Conservation (phyloP, 176 grass and related monocot genomes). For the Miscanthus lutarioriparius region DNA sequence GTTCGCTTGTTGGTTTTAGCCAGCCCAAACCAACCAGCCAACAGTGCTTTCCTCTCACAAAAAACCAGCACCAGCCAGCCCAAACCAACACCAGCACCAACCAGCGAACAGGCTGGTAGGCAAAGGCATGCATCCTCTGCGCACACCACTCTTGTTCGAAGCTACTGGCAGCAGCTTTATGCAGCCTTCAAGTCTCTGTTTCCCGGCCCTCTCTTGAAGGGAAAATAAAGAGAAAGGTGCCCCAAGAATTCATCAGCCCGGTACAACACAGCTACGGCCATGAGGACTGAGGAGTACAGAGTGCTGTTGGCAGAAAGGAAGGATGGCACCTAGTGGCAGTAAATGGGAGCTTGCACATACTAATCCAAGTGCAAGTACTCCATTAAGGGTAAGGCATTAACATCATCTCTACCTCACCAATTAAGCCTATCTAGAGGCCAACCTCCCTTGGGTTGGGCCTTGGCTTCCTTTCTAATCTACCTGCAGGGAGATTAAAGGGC, state of each 20-base stretch:
- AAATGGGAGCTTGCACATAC: not conserved
- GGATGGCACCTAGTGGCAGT: not conserved
- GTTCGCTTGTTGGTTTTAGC: no score
- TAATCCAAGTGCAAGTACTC: not conserved
- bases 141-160: constrained; percentile 14
- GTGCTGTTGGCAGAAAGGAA: not conserved
- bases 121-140: not conserved
- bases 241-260: not conserved
- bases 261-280: not conserved
- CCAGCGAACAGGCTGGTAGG: no score
- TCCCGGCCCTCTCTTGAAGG: not conserved
- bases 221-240: not conserved
- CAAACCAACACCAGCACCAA: no score
- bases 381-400: not conserved
- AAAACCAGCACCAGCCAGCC: no score
- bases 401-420: not conserved
- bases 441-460: no score
- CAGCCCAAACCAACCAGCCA: no score
- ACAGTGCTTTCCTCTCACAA: no score
- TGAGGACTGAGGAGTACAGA: not conserved
- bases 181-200: constrained; percentile 32
- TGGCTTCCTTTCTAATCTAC: not conserved
- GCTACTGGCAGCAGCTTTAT: constrained; percentile 25
- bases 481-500: not conserved
- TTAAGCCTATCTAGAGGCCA: not conserved